Base-by-base conservation (phyloP, 441 rosid species). In the Codiaeum variegatum region DNA sequence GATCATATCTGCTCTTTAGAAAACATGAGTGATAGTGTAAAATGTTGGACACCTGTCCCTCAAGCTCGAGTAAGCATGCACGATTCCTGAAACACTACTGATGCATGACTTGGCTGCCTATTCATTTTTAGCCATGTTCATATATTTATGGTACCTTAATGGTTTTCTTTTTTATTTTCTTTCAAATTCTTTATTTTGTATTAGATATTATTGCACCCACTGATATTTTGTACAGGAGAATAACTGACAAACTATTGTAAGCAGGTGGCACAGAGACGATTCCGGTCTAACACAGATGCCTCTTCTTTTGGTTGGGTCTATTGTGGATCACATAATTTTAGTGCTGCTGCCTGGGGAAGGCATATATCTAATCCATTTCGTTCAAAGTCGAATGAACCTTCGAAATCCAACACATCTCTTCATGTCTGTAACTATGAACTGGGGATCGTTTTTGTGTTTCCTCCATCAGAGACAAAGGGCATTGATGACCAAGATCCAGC, bases 301-400 rank as follows among this genome's bases (percentile, higher is more conserved):
- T 78, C 87, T 76, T 84, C 96, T 11, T 82, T 70, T 71, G 97
- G 98, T 59, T 94, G 97, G 97, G 88, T 92, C 74, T 94, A 94
- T 65, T 86, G 94, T 21, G 97, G 97, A 32, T 94, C 98, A 42
- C 99, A 92, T 83, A 94, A 92, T 76, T 90, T 92, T 76, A 94
- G 99, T 79, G 85, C 90, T 51, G 96, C 97, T 74, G 97, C 99
- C 19, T 94, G 99, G 97, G 98, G 98, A 71, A 81, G 90, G 67
- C 76, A 81, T 56, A 84, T 88, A 32, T 82, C 85, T 51, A 77
- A 73, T 73, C 83, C 84, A 64, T 55, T 71, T 68, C 75, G 81
- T 62, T 75, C 34, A 62, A 88, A 77, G 47, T 69, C 81, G 23
- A 78, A 83, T 49, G 80, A 75, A 63, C 63, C 56, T 34, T 68